A percentile compares a stretch with the other conserved stretches of the same genome.
Conservation (phyloP, 129 eudicot genomes). For the Arctium lappa region DNA sequence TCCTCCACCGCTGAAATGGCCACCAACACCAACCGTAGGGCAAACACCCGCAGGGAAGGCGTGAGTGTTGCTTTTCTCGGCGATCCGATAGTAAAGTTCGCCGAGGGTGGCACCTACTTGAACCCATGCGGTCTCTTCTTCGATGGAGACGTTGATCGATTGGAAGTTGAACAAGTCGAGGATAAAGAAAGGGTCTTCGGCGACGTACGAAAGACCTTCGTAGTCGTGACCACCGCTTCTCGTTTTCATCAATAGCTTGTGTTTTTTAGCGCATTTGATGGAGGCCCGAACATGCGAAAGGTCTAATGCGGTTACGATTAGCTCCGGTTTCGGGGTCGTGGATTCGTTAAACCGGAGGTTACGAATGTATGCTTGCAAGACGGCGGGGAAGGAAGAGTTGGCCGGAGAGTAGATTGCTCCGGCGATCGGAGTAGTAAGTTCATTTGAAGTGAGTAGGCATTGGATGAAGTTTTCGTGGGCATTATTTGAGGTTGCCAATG, state of each 20-base stretch:
- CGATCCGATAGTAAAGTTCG: slow-evolving; percentile 38
- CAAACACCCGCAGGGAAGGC: slow-evolving; percentile 61
- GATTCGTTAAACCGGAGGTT: slow-evolving; percentile 44
- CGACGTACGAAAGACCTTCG: slow-evolving; percentile 46
- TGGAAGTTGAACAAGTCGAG: slow-evolving; percentile 47
- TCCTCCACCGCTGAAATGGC: slow-evolving; percentile 51
- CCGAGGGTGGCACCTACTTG: slow-evolving; percentile 54
- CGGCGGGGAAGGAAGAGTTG: slow-evolving; percentile 30
- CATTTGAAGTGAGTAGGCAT: slow-evolving; percentile 29
- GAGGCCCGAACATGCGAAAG: slow-evolving; percentile 49
- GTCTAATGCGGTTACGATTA: slow-evolving; percentile 39
- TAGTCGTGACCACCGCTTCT: slow-evolving; percentile 57
- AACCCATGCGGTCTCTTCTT: slow-evolving; percentile 43
- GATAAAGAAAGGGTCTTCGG: slow-evolving; percentile 33
- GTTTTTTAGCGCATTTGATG: slow-evolving; percentile 28
- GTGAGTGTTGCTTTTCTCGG: slow-evolving; percentile 33
- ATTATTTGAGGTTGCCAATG: slow-evolving; percentile 22
- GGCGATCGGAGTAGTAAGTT: slow-evolving; percentile 35
- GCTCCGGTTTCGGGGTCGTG: slow-evolving; percentile 39
- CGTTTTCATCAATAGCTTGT: slow-evolving; percentile 27
- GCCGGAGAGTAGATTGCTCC: slow-evolving; percentile 35
- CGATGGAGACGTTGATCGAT: slow-evolving; percentile 23
- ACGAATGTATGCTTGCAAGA: slow-evolving; percentile 36
- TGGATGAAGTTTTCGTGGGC: slow-evolving; percentile 19
- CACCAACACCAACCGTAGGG: slow-evolving; percentile 57